Evolutionary conservation across 2,329 filamentous ascomycete genomes (phyloP).

Genomic region (Penicillium griseofulvum): DNA sequence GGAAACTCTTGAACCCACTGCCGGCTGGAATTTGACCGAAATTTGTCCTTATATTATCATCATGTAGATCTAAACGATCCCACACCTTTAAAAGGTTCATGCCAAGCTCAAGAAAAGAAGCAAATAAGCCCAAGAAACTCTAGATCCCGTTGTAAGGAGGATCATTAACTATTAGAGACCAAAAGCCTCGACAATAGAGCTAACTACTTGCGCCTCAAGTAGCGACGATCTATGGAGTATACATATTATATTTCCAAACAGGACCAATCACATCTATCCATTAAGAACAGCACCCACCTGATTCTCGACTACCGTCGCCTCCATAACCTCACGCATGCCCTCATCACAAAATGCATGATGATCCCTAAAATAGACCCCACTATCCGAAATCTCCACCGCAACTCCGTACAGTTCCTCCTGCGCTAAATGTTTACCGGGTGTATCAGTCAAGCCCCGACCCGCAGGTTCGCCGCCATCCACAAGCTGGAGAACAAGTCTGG

Average conservation of each 20-base stretch:
- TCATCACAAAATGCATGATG: constrained; percentile 17
- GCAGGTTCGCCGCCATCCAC: constrained; percentile 9
- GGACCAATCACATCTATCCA: not conserved
- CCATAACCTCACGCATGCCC: constrained; percentile 30
- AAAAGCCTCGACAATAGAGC: not conserved
- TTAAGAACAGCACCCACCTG: constrained; percentile 27
- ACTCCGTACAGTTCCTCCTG: constrained; percentile 9
- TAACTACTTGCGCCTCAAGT: not conserved
- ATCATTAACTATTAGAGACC: not conserved
- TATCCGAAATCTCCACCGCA: constrained; percentile 19
- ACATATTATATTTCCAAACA: not conserved
- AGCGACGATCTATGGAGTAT: not conserved
- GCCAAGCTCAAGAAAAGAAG: not conserved
- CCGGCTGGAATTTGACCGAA: not conserved
- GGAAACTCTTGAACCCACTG: not conserved
- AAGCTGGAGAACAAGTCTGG: constrained; percentile 15
- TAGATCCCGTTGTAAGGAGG: not conserved
- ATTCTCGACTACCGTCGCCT: constrained; percentile 28
- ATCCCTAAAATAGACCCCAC: constrained; percentile 17
- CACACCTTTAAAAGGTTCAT: not conserved
- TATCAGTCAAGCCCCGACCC: constrained; percentile 15
- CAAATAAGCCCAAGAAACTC: not conserved
- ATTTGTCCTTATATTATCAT: not conserved
- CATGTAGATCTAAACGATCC: not conserved
- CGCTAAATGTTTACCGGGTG: constrained; percentile 6